Evolutionary conservation across 2,329 filamentous ascomycete genomes (phyloP).

Genomic region (Zymoseptoria brevis): DNA sequence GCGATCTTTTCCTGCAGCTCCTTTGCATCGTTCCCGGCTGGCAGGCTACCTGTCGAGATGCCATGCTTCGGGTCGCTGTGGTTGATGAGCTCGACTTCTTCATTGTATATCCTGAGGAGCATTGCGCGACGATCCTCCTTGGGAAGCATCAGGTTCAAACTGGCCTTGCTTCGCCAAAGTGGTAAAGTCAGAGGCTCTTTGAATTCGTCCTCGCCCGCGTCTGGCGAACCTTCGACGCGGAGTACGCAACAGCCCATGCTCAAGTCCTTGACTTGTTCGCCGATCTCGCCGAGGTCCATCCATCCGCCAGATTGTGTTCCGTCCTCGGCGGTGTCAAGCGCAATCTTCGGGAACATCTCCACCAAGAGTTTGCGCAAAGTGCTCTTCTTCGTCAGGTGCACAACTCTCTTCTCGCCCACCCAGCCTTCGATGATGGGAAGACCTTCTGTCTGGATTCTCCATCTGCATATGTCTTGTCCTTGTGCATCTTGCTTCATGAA

Average conservation of each 20-base stretch:
- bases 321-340: slow-evolving; percentile 19
- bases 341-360: slow-evolving; percentile 93
- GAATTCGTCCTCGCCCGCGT: slow-evolving; percentile 42
- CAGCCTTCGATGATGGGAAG: slow-evolving; percentile 86
- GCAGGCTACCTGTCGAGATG: slow-evolving; percentile 11
- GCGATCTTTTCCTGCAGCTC: slow-evolving; percentile 9
- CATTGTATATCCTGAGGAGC: slow-evolving; percentile 84
- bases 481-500: slow-evolving; percentile 97
- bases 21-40: slow-evolving; percentile 15
- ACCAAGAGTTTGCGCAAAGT: slow-evolving; percentile 77
- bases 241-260: slow-evolving; percentile 89
- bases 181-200: slow-evolving; percentile 79
- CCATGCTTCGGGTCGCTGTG: slow-evolving; percentile 32
- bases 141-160: slow-evolving; percentile 92
- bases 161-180: slow-evolving; percentile 86
- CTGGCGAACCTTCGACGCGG: slow-evolving; percentile 47
- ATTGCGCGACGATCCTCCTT: slow-evolving; percentile 92
- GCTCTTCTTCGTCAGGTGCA: slow-evolving; percentile 66
- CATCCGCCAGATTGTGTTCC: slow-evolving; percentile 54
- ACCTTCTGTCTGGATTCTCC: slow-evolving; percentile 93
- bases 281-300: slow-evolving; percentile 76
- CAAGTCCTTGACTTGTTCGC: slow-evolving; percentile 69
- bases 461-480: slow-evolving; percentile 75
- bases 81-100: slow-evolving; percentile 76
- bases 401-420: slow-evolving; percentile 68